Base-by-base conservation (phyloP, 228 moss, liverwort and hornwort genomes). In the Sphagnum magellanicum region DNA sequence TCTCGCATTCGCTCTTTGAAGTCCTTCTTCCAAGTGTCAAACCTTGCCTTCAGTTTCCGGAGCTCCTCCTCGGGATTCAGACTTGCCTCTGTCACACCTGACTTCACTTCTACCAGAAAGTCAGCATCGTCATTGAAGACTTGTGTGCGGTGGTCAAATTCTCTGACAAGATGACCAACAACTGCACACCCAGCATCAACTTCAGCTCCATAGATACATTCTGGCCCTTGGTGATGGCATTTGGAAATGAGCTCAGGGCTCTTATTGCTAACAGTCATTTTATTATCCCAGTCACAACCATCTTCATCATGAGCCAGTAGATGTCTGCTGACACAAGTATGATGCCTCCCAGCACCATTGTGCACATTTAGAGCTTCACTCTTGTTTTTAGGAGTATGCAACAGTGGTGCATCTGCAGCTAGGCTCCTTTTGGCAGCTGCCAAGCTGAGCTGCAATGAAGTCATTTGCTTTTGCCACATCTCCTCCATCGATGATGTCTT, bases 401-500 rank as follows among this genome's bases (percentile, higher is more conserved):
- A 67, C 53, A 79, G 61, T 6, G 74, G 73, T 48, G 93, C 94
- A 62, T 98, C 98, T 46, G 77, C 90, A 51, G 89, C 92, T 32
- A 98, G 74, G 77, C 93, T 94, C 79, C 76, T 87, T 82, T 94
- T 98, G 46, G 98, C 98, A 61, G 90, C 94, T 61, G 98, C 92
- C 58, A 98, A 76, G 75, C 93, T 98, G 63, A 93, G 74, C 77
- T 98, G 94, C 77, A 98, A 77, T 32, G 98, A 98, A 48, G 87
- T 80, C 94, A 98, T 98, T 72, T 98, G 98, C 74, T 92, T 93
- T 69, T 98, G 98, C 98, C 98, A 98, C 85, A 98, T 89, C 74
- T 93, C 98, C 80, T 98, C 98, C 98, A 98, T 98, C 4, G 91
- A 91, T 49, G 93, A 88, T 94, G 94, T 98, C 77, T 98, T 98